These are phyloP conservation scores for Cercophora sp. DNA, from an alignment of 495 filamentous ascomycete genomes.

Conservation along the genomic window DNA sequence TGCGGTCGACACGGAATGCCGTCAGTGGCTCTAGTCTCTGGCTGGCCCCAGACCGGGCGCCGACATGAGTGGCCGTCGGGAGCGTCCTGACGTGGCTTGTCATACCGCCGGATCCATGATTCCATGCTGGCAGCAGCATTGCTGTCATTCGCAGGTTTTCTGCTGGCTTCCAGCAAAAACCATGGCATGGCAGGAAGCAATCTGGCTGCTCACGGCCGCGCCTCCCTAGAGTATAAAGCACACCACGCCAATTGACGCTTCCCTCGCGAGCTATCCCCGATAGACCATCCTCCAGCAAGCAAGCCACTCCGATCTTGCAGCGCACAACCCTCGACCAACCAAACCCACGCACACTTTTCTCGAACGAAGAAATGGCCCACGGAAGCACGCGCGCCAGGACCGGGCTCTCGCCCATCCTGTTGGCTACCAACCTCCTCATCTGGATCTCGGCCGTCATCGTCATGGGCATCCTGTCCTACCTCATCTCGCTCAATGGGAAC, in stretches of 20 bases:
- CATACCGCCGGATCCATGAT: background rate
- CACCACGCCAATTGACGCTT: background rate
- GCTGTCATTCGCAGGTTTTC: slow-evolving; percentile 1
- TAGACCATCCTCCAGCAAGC: background rate
- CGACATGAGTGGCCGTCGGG: background rate
- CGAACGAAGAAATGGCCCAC: background rate
- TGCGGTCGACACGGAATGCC: background rate
- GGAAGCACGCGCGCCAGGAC: background rate
- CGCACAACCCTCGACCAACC: background rate
- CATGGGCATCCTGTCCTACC: slow-evolving; percentile 56
- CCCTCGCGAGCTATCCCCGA: background rate
- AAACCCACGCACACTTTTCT: too few species aligned
- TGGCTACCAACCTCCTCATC: slow-evolving; percentile 30
- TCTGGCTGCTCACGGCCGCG: background rate
- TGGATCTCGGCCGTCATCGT: slow-evolving; percentile 60
- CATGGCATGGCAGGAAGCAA: background rate
- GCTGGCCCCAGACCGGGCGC: background rate
- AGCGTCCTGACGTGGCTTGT: too few species aligned
- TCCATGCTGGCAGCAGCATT: background rate
- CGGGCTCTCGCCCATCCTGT: slow-evolving; percentile 24
- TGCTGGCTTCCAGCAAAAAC: background rate
- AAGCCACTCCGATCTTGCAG: background rate
- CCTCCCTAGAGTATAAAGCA: background rate
- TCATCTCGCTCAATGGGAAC: slow-evolving; percentile 36
- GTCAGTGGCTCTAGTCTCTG: slow-evolving; percentile 5